Conservation (phyloP, 768 basidiomycete species). For the Suillus weaverae region DNA sequence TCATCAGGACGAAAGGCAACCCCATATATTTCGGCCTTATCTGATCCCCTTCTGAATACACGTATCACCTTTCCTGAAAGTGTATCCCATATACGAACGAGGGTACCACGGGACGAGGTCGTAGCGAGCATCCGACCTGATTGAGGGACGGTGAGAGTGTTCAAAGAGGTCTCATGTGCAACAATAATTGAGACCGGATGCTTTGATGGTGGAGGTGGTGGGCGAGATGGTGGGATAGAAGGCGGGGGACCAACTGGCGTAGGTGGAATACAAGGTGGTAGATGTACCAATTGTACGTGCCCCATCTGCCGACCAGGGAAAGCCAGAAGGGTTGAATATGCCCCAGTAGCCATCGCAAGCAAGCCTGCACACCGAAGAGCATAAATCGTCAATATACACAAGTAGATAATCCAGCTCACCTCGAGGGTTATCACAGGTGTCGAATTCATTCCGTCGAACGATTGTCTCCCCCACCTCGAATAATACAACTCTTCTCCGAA, state of each 20-base stretch:
- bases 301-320: conserved; percentile 86
- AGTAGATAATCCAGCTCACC: conserved; percentile 45
- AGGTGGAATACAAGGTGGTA: conserved; percentile 75
- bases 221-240: conserved; percentile 50
- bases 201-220: conserved; percentile 56
- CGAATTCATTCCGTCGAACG: conserved; percentile 72
- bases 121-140: conserved; percentile 84
- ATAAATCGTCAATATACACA: conserved; percentile 10
- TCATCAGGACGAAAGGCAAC: conserved; percentile 88
- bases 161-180: conserved; percentile 79
- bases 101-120: conserved; percentile 78
- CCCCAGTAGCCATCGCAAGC: conserved; percentile 75
- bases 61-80: conserved; percentile 68
- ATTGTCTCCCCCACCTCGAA: conserved; percentile 70
- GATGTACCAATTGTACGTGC: conserved; percentile 84
- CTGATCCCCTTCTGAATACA: conserved; percentile 83
- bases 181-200: conserved; percentile 78
- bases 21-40: conserved; percentile 90
- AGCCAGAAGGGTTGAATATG: conserved; percentile 77
- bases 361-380: conserved; percentile 51
- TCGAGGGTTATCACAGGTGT: conserved; percentile 84
- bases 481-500: conserved; percentile 75
- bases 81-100: conserved; percentile 87
- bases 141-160: conserved; percentile 72
- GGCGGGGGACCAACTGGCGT: conserved; percentile 56